These are phyloP conservation scores for Eremochloa ophiuroides DNA, from an alignment of 176 grass and related monocot species.

Conservation along the genomic window DNA sequence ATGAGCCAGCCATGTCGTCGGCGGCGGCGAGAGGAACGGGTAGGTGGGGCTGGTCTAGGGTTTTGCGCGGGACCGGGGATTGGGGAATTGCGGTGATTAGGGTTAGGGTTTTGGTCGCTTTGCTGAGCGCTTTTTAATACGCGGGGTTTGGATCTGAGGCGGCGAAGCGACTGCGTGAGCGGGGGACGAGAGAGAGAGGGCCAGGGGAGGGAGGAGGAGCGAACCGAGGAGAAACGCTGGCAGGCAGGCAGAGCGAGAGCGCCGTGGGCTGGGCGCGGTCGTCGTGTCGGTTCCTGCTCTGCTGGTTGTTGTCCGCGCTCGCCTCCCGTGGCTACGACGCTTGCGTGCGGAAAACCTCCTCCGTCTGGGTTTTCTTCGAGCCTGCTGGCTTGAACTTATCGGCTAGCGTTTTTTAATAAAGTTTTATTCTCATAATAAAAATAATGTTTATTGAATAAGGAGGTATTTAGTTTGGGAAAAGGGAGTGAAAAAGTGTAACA, in stretches of 20 bases:
- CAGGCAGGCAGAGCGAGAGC: neutral
- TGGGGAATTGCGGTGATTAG: slow-evolving; percentile 30
- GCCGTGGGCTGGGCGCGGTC: neutral
- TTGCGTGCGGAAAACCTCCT: neutral
- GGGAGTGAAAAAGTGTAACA: no score
- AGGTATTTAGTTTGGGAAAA: no score
- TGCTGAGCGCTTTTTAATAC: slow-evolving; percentile 23
- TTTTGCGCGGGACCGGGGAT: neutral
- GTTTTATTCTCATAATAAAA: no score
- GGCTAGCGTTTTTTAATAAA: no score
- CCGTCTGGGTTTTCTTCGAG: no score
- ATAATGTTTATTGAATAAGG: no score
- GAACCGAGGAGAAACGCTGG: neutral
- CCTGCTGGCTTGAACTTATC: no score
- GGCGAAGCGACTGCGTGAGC: neutral
- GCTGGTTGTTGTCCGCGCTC: neutral
- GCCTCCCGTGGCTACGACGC: no score
- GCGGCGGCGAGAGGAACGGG: neutral
- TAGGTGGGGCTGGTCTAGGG: slow-evolving; percentile 20
- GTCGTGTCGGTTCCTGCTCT: no score
- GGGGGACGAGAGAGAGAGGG: neutral
- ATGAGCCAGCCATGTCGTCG: slow-evolving; percentile 42
- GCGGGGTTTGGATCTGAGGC: slow-evolving; percentile 49
- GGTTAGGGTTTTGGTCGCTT: slow-evolving; percentile 67
- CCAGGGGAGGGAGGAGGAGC: neutral